phyloP scores from a whole-genome alignment of 2,329 filamentous ascomycete genomes.

The Macrophomina tecta region DNA sequence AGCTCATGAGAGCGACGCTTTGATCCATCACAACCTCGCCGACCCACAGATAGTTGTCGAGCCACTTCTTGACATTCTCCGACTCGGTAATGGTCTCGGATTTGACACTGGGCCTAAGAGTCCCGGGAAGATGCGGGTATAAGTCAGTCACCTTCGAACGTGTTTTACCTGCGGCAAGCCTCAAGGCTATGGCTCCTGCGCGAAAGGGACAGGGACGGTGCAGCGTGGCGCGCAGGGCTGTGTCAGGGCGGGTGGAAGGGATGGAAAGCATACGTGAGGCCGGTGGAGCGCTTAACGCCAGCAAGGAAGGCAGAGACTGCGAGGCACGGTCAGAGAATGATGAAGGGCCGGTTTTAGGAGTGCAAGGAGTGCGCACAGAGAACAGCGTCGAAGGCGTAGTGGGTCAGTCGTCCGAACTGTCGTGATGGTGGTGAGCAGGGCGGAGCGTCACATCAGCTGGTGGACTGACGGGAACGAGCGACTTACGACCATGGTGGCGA shows the following conservation, averaged over 20 bases:
- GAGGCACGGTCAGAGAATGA: conserved; percentile 9
- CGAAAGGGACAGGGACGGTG: conserved; percentile 23
- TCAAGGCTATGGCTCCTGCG: conserved; percentile 8
- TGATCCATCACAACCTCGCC: conserved; percentile 99
- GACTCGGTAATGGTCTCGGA: conserved; percentile 84
- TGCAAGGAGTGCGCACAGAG: conserved; percentile 67
- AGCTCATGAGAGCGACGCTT: conserved; percentile 87
- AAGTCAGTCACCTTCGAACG: conserved; percentile 50
- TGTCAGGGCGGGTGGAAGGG: conserved; percentile 31
- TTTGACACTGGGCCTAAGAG: conserved; percentile 77
- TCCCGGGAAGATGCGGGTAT: conserved; percentile 45
- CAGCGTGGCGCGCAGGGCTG: conserved; percentile 30
- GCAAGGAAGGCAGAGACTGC: conserved; percentile 94
- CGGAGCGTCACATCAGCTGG: conserved; percentile 27
- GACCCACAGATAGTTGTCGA: conserved; percentile 90
- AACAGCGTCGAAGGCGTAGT: conserved; percentile 96
- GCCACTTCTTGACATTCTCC: conserved; percentile 83
- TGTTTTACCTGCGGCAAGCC: conserved; percentile 9
- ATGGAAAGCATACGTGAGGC: conserved; percentile 81
- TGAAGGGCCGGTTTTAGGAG: conserved; percentile 22
- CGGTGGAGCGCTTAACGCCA: conserved; percentile 95
- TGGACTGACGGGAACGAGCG: conserved; percentile 30
- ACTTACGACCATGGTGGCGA: conserved; percentile 47
- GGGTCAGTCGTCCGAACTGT: conserved; percentile 90
- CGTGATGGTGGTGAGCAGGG: conserved; percentile 62